Evolutionary conservation across 306 rosid genomes (phyloP), one percentile per base, ranked within the genome.

Genomic region (Prosopis cineraria): DNA sequence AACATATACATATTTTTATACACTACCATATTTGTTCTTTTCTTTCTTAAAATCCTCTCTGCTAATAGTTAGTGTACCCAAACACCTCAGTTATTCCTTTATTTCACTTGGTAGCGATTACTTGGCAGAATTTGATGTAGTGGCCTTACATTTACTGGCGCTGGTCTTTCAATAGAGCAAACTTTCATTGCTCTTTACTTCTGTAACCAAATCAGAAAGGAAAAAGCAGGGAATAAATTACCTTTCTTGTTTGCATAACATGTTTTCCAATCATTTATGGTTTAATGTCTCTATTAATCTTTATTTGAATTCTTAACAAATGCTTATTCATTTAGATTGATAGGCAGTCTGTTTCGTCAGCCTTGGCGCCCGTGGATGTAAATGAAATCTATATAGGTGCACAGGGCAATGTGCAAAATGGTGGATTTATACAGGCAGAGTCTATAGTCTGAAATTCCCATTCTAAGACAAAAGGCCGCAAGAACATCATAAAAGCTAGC

Each of bases 371-470:
- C 59, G 87, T 83, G 78, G 83, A 88, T 79, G 75, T 81, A 73
- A 80, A 68, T 65, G 96, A 82, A 70, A 75, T 56, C 67, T 31
- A 27, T 69, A 34, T 33, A 13, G 80, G 68, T 58, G 53, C 43
- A 12, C 71, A 63, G 81, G 81, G 81, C 20, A 87, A 77, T 43
- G 76, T 56, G 69, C 87, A 84, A 77, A 84, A 72, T 56, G 90
- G 70, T 80, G 92, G 88, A 20, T 82, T 80, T 73, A 20, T 76
- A 7, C 89, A 88, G 60, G 96, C 91, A 27, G 89, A 89, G 66
- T 77, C 87, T 59, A 78, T 89, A 78, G n/a, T 90, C 76, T 80
- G 36, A 62, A 72, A 34, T 48, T 85, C 96, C 73, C 36, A 2
- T 33, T 33, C 36, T 33, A 33, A 33, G 4, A 33, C 4, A 33